Evolutionary conservation across 2,329 filamentous ascomycete species (phyloP), one percentile per base, ranked within the genome.

Genomic region (Diaporthe sp.): DNA sequence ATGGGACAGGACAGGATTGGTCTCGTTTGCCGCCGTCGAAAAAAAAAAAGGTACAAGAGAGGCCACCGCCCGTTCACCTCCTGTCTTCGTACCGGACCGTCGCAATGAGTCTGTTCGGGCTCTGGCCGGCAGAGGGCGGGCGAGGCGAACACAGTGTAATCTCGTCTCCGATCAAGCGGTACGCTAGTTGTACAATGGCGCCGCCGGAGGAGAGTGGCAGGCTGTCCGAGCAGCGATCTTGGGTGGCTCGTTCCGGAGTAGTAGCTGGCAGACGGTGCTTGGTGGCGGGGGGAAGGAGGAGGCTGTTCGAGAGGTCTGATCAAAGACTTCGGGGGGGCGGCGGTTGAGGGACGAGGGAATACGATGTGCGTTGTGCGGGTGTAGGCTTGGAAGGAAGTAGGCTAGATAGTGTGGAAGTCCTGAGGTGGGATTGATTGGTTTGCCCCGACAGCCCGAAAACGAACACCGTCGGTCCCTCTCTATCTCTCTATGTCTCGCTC

Each of bases 81-180:
- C 60, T 58, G 31, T 60, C 74, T 28, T 31, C 46, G 68, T 62
- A 55, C 68, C 70, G 46, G 68, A 61, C 49, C 60, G 68, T 57
- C 46, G 39, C 65, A 68, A 34, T 67, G 44, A 44, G 17, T 42
- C 28, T 17, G 58, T 49, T 57, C 53, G 49, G 46, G 53, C 58
- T 72, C 49, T 72, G 73, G 73, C 58, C 68, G 58, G 73, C 73
- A 75, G 73, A 72, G 70, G 34, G 68, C 46, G 68, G 67, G 58
- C 53, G 58, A 51, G 58, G 58, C 61, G 39, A 62, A 46, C 28
- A 68, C 25, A 39, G 42, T 55, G 51, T 51, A 57, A 60, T 73
- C 46, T 62, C 74, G 74, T 75, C 74, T 72, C 74, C 68, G 68
- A 57, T 73, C 49, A 57, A 55, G 31, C 37, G 65, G 72, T 72